Evolutionary conservation across 768 basidiomycete species (phyloP), one percentile per base, ranked within the genome.

Genomic region (Amanita jacksonii): DNA sequence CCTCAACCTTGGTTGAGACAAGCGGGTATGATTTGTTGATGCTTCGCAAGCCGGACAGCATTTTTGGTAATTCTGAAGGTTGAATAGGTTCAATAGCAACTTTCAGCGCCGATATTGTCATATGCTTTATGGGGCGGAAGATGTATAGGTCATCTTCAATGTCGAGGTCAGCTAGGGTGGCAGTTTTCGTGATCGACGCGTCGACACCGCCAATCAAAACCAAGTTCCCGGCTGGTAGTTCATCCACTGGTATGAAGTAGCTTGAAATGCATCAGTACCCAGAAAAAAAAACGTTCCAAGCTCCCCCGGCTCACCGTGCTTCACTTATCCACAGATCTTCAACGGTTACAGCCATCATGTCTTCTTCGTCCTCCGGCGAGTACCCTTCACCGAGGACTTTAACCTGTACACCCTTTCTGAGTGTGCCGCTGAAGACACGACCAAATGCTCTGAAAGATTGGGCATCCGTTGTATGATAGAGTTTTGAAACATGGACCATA

Each of bases 381-480:
- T 93, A 99, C 0, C 91, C 91, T 60, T 98, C 96, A 45, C 96
- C 96, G 5, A 99, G 70, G n/a, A 98, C 93, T 66, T 96, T 97
- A 50, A 99, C 72, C 25, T 80, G 70, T 72, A 77, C 73, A 9
- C 91, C 91, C 53, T 84, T 85, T 54, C 73, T 70, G 18, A 97
- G 63, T 0, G 93, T 96, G 15, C 96, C 96, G 52, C 89, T 91
- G 61, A 97, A 70, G 13, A 99, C 81, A 49, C 96, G 79, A 28
- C 94, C 96, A 56, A 93, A 97, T 5, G 96, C 90, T 42, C 96
- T 73, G 75, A 99, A 99, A 25, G 88, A 89, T 55, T 89, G 89
- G 5, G 96, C 96, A 54, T 99, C 96, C 4, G 89, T 86, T 2
- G 93, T 93, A 52, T 97, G 91, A 64, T 93, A 98, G 9, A 99